A percentile compares a stretch with the other conserved stretches of the same genome.
Evolutionary conservation across 495 filamentous ascomycete species (phyloP).

Genomic region (Lasiosphaeria hispida): DNA sequence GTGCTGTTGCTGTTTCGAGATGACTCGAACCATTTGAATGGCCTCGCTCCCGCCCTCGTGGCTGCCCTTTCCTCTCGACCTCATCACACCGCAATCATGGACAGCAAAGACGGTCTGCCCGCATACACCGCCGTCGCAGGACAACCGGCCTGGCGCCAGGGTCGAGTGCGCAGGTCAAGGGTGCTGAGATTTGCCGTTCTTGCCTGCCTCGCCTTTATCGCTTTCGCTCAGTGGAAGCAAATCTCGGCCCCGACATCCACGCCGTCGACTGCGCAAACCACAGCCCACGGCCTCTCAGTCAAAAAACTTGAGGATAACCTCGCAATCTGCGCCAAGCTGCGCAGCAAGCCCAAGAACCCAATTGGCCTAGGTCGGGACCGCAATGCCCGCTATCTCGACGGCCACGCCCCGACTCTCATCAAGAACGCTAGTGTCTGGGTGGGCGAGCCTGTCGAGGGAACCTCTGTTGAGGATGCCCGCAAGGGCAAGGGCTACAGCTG

Average conservation of each 20-base stretch:
- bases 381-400: conserved; percentile 49
- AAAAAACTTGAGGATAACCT: conserved; percentile 42
- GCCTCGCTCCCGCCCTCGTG: neutral
- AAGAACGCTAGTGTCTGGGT: conserved; percentile 53
- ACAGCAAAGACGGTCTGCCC: conserved; percentile 25
- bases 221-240: conserved; percentile 49
- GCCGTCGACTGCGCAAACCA: conserved; percentile 13
- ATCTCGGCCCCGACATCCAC: conserved; percentile 22
- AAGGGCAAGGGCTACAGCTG: conserved; percentile 46
- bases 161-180: conserved; percentile 34
- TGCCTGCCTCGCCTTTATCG: conserved; percentile 43
- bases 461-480: conserved; percentile 41
- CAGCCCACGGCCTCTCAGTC: conserved; percentile 31
- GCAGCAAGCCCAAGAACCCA: conserved; percentile 42
- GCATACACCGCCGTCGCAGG: conserved; percentile 17
- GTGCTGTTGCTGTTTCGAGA: neutral
- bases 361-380: conserved; percentile 43
- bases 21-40: neutral
- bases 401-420: conserved; percentile 47
- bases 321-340: conserved; percentile 37
- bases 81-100: conserved; percentile 16
- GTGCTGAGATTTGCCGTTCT: conserved; percentile 33
- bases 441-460: conserved; percentile 46
- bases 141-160: conserved; percentile 21
- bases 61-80: neutral